Conservation (phyloP, 768 basidiomycete genomes). For the Podaxis sp. region DNA sequence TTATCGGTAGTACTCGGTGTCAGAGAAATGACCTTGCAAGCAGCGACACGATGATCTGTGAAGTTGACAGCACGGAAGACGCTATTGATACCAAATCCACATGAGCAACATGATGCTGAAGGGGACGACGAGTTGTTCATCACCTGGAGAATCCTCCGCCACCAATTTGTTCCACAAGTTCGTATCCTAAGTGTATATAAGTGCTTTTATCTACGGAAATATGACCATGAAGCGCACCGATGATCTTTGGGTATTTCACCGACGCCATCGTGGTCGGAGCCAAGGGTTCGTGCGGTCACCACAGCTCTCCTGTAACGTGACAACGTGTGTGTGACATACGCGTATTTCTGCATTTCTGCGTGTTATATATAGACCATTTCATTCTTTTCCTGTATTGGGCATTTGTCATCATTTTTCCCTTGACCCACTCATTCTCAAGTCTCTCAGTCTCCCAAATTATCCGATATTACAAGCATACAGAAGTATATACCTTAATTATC, state of each 20-base stretch:
- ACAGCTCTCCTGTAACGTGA: background rate
- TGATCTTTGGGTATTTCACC: conserved; percentile 7
- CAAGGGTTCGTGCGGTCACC: background rate
- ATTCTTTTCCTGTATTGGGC: no score
- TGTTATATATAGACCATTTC: no score
- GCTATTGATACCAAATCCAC: conserved; percentile 30
- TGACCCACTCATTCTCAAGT: no score
- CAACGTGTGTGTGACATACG: background rate
- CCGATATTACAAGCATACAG: no score
- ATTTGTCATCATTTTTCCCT: no score
- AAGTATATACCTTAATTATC: no score
- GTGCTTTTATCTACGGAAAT: background rate
- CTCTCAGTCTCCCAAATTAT: no score
- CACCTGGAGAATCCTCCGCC: conserved; percentile 17
- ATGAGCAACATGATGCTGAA: background rate
- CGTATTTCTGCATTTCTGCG: background rate
- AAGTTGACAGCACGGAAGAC: conserved; percentile 82
- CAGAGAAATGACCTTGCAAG: conserved; percentile 79
- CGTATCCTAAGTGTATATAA: conserved; percentile 3
- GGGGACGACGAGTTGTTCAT: background rate
- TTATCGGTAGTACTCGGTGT: conserved; percentile 58
- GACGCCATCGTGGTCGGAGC: background rate
- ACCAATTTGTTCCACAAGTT: conserved; percentile 13
- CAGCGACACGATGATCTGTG: conserved; percentile 62
- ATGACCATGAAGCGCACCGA: background rate